Evolutionary conservation across 352 stramenopile genomes (phyloP).

Genomic region (Pythium graminicola): DNA sequence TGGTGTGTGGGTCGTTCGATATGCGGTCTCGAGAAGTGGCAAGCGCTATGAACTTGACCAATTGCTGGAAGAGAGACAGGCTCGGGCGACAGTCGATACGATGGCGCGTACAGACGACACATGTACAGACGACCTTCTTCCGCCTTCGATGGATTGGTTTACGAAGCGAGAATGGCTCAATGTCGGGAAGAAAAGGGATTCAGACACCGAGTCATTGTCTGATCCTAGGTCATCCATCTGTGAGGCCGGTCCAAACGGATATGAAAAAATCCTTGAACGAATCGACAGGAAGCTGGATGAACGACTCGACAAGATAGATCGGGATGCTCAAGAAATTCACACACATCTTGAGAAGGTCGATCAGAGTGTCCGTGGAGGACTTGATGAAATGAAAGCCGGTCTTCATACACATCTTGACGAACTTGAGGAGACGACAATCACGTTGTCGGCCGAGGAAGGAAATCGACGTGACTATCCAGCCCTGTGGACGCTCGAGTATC

Average conservation of each 20-base stretch:
- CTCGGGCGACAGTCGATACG: neutral
- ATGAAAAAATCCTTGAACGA: neutral
- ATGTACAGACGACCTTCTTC: slow-evolving; percentile 3
- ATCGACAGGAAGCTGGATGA: neutral
- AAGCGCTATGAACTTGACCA: neutral
- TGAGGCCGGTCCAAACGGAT: neutral
- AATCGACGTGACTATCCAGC: slow-evolving; percentile 12
- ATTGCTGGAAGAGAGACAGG: neutral
- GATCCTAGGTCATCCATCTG: neutral
- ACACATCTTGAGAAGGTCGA: no score
- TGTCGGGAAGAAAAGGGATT: neutral
- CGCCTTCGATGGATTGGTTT: slow-evolving; percentile 13
- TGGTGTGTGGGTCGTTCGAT: slow-evolving; percentile 3
- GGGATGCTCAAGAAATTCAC: neutral
- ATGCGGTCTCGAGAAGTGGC: neutral
- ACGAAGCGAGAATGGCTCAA: neutral
- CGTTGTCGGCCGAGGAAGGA: neutral
- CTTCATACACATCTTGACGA: neutral
- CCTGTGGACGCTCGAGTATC: slow-evolving; percentile 9
- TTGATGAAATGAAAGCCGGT: no score
- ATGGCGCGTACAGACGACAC: neutral
- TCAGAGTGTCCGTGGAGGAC: no score
- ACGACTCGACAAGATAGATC: neutral
- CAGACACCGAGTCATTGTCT: neutral
- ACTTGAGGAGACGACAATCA: neutral